These are phyloP conservation scores for Avicennia marina DNA, from an alignment of 257 asterid genomes.

Conservation along the genomic window DNA sequence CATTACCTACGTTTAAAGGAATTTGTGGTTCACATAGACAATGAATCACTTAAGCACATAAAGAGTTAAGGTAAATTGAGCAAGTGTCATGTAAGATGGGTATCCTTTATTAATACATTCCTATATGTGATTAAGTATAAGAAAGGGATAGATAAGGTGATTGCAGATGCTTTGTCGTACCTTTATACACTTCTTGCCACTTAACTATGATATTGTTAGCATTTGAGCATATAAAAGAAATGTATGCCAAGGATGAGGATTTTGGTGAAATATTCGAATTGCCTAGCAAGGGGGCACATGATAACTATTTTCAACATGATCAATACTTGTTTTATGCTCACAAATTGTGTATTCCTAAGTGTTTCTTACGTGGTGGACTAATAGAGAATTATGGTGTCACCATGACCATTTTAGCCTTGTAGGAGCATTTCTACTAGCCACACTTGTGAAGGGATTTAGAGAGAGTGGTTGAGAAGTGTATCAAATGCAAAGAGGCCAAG, in stretches of 20 bases:
- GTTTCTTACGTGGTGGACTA: background rate
- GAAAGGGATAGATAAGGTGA: background rate
- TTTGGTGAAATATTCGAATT: background rate
- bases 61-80: background rate
- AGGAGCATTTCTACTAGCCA: no score
- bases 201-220: background rate
- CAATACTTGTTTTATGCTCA: background rate
- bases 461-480: no score
- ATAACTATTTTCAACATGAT: background rate
- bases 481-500: no score
- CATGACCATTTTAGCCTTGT: background rate
- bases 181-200: background rate
- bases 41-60: background rate
- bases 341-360: background rate
- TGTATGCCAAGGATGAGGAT: background rate
- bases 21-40: background rate
- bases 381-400: background rate
- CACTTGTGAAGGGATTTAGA: no score
- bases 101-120: background rate
- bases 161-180: background rate
- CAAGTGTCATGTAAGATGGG: background rate
- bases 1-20: background rate
- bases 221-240: background rate
- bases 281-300: background rate
- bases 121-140: background rate